Percentiles rank a stretch among this genome's conserved stretches.
Evolutionary conservation across 345 rosid genomes (phyloP).

Genomic region (Gossypium arboreum): DNA sequence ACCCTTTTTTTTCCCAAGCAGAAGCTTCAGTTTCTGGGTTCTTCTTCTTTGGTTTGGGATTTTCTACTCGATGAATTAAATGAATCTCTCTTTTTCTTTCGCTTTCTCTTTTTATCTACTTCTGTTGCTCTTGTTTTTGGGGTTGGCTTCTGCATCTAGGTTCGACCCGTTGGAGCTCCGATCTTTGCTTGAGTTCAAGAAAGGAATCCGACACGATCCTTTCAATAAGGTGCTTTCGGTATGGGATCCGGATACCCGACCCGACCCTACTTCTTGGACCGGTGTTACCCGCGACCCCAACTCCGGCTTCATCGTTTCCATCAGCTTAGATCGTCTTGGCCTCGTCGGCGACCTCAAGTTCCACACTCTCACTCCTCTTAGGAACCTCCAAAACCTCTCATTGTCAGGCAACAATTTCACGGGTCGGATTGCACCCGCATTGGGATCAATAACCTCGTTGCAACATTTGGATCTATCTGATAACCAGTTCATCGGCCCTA

Average conservation of each 20-base stretch:
- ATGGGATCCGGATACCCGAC: conserved; percentile 40
- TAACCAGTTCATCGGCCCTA: conserved; percentile 73
- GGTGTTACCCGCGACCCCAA: conserved; percentile 61
- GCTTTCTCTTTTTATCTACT: conserved; percentile 28
- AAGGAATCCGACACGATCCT: conserved; percentile 65
- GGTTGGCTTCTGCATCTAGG: conserved; percentile 4
- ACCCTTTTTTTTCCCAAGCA: conserved; percentile 8
- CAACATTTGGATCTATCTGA: conserved; percentile 76
- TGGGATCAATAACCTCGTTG: conserved; percentile 60
- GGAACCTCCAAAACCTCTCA: conserved; percentile 56
- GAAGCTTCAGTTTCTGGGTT: conserved; percentile 24
- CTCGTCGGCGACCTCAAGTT: conserved; percentile 83
- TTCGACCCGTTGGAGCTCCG: conserved; percentile 45
- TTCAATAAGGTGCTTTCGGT: conserved; percentile 26
- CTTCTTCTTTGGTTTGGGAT: conserved; percentile 9
- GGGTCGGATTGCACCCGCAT: conserved; percentile 72
- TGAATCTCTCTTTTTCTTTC: conserved; percentile 32
- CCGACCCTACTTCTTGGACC: conserved; percentile 46
- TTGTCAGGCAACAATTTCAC: conserved; percentile 73
- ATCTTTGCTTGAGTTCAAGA: conserved; percentile 77
- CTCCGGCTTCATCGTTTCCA: conserved; percentile 45
- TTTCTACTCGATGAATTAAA: conserved; percentile 34
- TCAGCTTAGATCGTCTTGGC: conserved; percentile 59
- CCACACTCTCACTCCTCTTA: conserved; percentile 48
- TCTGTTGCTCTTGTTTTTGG: conserved; percentile 3